Percentiles rank a stretch among this genome's conserved stretches.
Conservation (phyloP, 1,284 basidiomycete species). For the Malassezia dermatis region DNA sequence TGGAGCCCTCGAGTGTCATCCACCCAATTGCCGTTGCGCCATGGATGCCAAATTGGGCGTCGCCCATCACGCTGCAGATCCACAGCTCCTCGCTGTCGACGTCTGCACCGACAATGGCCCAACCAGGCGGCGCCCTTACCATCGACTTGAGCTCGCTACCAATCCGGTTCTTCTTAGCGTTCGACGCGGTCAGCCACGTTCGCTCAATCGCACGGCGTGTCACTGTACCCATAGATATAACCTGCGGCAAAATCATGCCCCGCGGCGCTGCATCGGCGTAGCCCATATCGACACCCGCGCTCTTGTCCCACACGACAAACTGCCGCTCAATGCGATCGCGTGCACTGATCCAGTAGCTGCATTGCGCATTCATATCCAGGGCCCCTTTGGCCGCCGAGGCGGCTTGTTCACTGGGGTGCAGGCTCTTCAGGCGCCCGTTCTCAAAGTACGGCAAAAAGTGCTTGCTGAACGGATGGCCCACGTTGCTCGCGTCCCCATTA, state of each 20-base stretch:
- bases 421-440: constrained; percentile 56
- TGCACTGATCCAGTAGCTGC: constrained; percentile 94
- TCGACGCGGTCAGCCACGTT: constrained; percentile 96
- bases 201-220: constrained; percentile 94
- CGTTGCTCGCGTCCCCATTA: constrained; percentile 84
- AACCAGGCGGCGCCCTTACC: constrained; percentile 85
- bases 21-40: constrained; percentile 94
- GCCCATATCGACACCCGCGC: constrained; percentile 50
- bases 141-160: constrained; percentile 96
- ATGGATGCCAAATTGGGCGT: constrained; percentile 93
- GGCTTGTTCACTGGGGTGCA: constrained; percentile 49
- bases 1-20: constrained; percentile 99
- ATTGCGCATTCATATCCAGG: constrained; percentile 82
- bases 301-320: constrained; percentile 76
- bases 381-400: constrained; percentile 70
- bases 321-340: constrained; percentile 85
- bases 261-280: constrained; percentile 22
- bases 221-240: constrained; percentile 96
- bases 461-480: constrained; percentile 82
- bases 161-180: constrained; percentile 92
- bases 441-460: constrained; percentile 78
- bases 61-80: constrained; percentile 98
- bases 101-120: constrained; percentile 90
- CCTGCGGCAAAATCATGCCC: constrained; percentile 84
- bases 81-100: constrained; percentile 98